Evolutionary conservation across 371 early-diverging fungal species (phyloP), one percentile per base, ranked within the genome.

Genomic region (Dichotomocladium elegans): DNA sequence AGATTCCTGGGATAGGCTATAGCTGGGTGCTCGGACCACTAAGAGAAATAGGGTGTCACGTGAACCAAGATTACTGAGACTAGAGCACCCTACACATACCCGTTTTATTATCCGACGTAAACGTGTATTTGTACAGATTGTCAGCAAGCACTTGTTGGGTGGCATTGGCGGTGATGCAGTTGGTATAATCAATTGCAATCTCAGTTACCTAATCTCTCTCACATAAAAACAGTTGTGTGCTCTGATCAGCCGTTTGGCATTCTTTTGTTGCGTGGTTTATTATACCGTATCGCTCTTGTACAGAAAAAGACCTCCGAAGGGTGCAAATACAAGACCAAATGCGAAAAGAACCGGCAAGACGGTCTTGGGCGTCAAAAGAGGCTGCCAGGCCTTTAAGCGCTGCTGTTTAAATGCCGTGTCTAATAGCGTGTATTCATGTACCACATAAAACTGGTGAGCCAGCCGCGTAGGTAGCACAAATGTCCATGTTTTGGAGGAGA

Each of bases 381-480:
- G 95, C 70, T 94, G 93, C 93, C 92, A 94, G 19, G 95, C 90
- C 66, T 88, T 89, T 57, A 94, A 82, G 24, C 94, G 84, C 63
- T 94, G 94, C 71, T 94, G 95, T 70, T 91, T 92, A 67, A 93
- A 93, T 7, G 94, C 92, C 41, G 91, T 91, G 72, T 93, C 83
- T 85, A 64, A n/a, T n/a, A n/a, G n/a, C n/a, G n/a, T n/a, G n/a
- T n/a, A n/a, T n/a, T n/a, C n/a, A n/a, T n/a, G n/a, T 22, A 64
- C 24, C 22, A 42, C 15, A 48, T n/a, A 43, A 10, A 2, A 24
- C 10, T 31, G 11, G 14, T 10, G n/a, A 14, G 46, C 25, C n/a
- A 34, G 22, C 9, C 12, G 48, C 9, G 4, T 19, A 3, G 0
- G 24, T 15, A 31, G 1, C 22, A 9, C n/a, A n/a, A n/a, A 9